phyloP scores from a whole-genome alignment of 257 asterid genomes.

The Mentha longifolia region DNA sequence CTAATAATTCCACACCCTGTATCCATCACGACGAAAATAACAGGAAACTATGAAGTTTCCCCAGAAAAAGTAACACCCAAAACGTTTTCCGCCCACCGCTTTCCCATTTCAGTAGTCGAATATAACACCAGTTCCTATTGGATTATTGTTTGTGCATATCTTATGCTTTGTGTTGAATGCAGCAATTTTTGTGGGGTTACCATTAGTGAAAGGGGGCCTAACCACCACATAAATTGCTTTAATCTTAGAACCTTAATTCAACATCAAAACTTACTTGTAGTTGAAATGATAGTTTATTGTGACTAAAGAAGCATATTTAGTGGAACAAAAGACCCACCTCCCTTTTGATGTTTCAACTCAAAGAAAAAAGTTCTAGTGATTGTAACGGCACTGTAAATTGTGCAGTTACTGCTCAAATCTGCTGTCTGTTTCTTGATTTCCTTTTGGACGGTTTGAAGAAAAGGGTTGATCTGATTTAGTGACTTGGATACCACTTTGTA shows the following conservation, averaged over 20 bases:
- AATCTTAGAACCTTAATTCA: slow-evolving; percentile 11
- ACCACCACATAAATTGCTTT: slow-evolving; percentile 34
- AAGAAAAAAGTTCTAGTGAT: slow-evolving; percentile 5
- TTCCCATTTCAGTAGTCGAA: background rate
- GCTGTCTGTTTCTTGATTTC: slow-evolving; percentile 18
- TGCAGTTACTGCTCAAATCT: slow-evolving; percentile 4
- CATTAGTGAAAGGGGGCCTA: slow-evolving; percentile 25
- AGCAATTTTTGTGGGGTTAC: slow-evolving; percentile 2
- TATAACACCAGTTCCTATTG: background rate
- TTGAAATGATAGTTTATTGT: slow-evolving; percentile 33
- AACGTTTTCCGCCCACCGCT: background rate
- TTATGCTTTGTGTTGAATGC: background rate
- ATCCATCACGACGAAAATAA: slow-evolving; percentile 18
- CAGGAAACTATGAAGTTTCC: slow-evolving; percentile 7
- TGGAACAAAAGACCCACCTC: slow-evolving; percentile 15
- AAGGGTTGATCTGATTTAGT: slow-evolving; percentile 34
- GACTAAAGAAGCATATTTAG: slow-evolving; percentile 17
- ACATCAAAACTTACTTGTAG: slow-evolving; percentile 13
- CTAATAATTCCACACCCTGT: slow-evolving; percentile 17
- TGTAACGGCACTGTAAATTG: slow-evolving; percentile 3
- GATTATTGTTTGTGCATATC: slow-evolving; percentile 4
- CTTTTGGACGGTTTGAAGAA: slow-evolving; percentile 21
- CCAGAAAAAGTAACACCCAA: background rate
- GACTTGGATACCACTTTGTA: slow-evolving; percentile 37
- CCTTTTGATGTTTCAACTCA: slow-evolving; percentile 14